Evolutionary conservation across 805 yeast genomes (phyloP).

Genomic region (Priceomyces fermenticarens): DNA sequence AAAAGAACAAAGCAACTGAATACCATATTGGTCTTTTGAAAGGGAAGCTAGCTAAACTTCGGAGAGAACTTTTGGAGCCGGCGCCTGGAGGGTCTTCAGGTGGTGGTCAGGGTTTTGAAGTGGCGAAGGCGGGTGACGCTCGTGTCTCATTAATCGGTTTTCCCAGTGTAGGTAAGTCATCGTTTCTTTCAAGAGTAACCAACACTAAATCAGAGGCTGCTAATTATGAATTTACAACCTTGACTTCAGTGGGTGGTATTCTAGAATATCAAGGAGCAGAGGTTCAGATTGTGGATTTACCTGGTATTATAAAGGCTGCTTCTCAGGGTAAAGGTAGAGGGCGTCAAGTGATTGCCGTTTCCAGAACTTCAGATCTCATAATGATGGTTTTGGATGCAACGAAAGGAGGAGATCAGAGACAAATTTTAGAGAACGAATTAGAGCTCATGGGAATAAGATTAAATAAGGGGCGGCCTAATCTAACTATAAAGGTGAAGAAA

Average conservation of each 20-base stretch:
- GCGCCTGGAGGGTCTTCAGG: slow-evolving; percentile 74
- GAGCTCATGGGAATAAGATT: slow-evolving; percentile 93
- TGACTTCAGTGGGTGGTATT: slow-evolving; percentile 96
- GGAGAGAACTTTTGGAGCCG: slow-evolving; percentile 90
- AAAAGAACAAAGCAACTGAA: slow-evolving; percentile 96
- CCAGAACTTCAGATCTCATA: slow-evolving; percentile 89
- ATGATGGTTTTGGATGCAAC: slow-evolving; percentile 96
- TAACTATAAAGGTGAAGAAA: slow-evolving; percentile 71
- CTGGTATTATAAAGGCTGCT: slow-evolving; percentile 97
- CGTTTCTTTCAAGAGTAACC: slow-evolving; percentile 83
- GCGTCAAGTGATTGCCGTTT: slow-evolving; percentile 93
- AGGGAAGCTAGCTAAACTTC: slow-evolving; percentile 89
- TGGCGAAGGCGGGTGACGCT: slow-evolving; percentile 93
- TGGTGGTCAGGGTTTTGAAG: slow-evolving; percentile 89
- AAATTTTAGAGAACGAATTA: slow-evolving; percentile 80
- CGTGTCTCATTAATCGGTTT: slow-evolving; percentile 93
- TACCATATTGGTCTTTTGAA: slow-evolving; percentile 91
- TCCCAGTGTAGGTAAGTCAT: slow-evolving; percentile 97
- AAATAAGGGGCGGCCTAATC: slow-evolving; percentile 78
- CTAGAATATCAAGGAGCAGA: slow-evolving; percentile 95
- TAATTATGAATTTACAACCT: slow-evolving; percentile 90
- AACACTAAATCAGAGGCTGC: slow-evolving; percentile 95
- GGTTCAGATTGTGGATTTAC: slow-evolving; percentile 94
- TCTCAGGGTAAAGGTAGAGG: slow-evolving; percentile 98
- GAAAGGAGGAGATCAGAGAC: slow-evolving; percentile 85